A percentile compares a stretch with the other conserved stretches of the same genome.
Conservation (phyloP, 805 yeast genomes). For the Kodamaea restingae region DNA sequence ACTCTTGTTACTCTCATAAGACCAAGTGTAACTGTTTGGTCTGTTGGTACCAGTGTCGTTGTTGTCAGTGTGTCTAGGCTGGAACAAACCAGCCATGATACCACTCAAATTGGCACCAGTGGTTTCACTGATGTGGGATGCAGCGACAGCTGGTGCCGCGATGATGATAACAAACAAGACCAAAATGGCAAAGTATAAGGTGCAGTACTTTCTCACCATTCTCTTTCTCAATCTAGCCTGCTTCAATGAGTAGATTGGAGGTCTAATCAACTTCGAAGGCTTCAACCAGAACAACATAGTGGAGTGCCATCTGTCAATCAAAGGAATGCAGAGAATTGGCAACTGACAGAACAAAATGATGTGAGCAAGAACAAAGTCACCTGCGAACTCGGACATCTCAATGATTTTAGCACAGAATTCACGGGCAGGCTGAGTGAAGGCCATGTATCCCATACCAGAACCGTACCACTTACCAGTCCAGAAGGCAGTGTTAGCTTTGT, state of each 20-base stretch:
- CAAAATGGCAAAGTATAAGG: constrained; percentile 70
- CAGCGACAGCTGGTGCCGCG: constrained; percentile 89
- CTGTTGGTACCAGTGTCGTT: constrained; percentile 74
- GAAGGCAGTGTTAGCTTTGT: constrained; percentile 95
- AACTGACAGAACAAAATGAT: constrained; percentile 79
- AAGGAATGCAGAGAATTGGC: constrained; percentile 82
- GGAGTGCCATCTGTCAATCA: constrained; percentile 95
- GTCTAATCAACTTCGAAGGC: constrained; percentile 94
- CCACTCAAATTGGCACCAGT: constrained; percentile 35
- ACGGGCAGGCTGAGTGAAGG: constrained; percentile 93
- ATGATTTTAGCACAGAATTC: constrained; percentile 92
- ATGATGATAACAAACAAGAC: constrained; percentile 69
- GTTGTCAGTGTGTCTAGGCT: constrained; percentile 77
- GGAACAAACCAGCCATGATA: constrained; percentile 67
- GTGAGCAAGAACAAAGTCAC: constrained; percentile 94
- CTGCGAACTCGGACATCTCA: constrained; percentile 93
- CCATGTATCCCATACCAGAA: constrained; percentile 86
- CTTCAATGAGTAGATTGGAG: constrained; percentile 94
- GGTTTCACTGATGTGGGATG: constrained; percentile 45
- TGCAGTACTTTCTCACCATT: constrained; percentile 91
- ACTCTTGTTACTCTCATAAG: constrained; percentile 50
- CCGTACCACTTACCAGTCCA: constrained; percentile 99
- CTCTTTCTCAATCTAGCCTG: constrained; percentile 95
- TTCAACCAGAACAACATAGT: constrained; percentile 98
- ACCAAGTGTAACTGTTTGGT: constrained; percentile 28